Percentiles rank a stretch among this genome's conserved stretches.
Evolutionary conservation across 2,329 filamentous ascomycete genomes (phyloP).

Genomic region (Neopestalotiopsis rosae): DNA sequence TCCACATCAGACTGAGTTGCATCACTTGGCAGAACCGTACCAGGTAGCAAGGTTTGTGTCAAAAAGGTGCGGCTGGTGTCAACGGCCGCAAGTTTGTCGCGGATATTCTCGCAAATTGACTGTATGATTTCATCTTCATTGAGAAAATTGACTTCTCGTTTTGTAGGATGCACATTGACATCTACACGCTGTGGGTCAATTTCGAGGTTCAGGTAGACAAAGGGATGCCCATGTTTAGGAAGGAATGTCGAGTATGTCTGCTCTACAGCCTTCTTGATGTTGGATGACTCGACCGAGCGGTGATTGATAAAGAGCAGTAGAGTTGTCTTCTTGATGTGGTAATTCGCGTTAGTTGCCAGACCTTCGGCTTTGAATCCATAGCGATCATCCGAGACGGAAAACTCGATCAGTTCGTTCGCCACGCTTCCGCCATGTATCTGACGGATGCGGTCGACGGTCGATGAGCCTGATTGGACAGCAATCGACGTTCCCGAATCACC

Average conservation of each 20-base stretch:
- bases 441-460: constrained; percentile 81
- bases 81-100: constrained; percentile 79
- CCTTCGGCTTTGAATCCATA: constrained; percentile 86
- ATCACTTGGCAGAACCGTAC: constrained; percentile 48
- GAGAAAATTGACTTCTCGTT: constrained; percentile 94
- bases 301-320: constrained; percentile 96
- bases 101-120: constrained; percentile 80
- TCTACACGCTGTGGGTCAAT: constrained; percentile 93
- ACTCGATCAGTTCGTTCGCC: constrained; percentile 85
- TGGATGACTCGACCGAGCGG: constrained; percentile 86
- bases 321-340: constrained; percentile 87
- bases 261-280: constrained; percentile 88
- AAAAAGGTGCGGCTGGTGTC: constrained; percentile 94
- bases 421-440: constrained; percentile 86
- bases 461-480: constrained; percentile 76
- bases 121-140: constrained; percentile 97
- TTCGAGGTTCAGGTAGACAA: constrained; percentile 88
- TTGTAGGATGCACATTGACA: constrained; percentile 97
- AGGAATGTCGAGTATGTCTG: constrained; percentile 87
- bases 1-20: constrained; percentile 34
- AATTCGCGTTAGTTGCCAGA: constrained; percentile 90
- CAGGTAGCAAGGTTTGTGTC: constrained; percentile 87
- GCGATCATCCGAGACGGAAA: constrained; percentile 72
- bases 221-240: constrained; percentile 93
- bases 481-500: constrained; percentile 86